phyloP scores from a whole-genome alignment of 2,329 filamentous ascomycete species.

The Phoma sp. region DNA sequence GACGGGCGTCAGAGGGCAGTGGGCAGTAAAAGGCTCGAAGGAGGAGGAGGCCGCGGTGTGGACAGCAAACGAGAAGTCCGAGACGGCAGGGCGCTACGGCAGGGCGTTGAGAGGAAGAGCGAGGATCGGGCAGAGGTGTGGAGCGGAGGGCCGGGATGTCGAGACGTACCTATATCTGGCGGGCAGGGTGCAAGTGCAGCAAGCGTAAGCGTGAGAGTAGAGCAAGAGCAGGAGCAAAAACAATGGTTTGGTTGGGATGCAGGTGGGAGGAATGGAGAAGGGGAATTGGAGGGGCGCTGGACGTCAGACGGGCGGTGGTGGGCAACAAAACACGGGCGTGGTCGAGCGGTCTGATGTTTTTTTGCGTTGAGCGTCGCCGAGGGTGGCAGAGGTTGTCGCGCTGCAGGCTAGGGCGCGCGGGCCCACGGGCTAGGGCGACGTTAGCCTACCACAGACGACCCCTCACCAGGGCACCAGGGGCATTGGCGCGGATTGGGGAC shows the following conservation, averaged over 20 bases:
- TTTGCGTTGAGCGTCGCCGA: slow-evolving; percentile 40
- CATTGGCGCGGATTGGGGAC: neutral
- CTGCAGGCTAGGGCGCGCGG: slow-evolving; percentile 27
- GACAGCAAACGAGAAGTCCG: slow-evolving; percentile 24
- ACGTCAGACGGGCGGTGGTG: slow-evolving; percentile 30
- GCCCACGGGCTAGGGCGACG: slow-evolving; percentile 1
- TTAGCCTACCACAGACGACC: neutral
- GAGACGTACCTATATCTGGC: slow-evolving; percentile 46
- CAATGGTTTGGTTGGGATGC: too few relatives aligned
- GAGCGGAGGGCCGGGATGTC: slow-evolving; percentile 27
- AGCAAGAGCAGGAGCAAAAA: slow-evolving; percentile 1
- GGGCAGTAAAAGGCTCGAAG: slow-evolving; percentile 18
- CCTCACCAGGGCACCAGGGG: slow-evolving; percentile 6
- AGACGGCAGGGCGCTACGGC: slow-evolving; percentile 23
- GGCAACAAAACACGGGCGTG: neutral
- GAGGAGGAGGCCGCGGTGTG: slow-evolving; percentile 17
- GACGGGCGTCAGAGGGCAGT: slow-evolving; percentile 16
- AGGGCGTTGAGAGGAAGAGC: slow-evolving; percentile 15
- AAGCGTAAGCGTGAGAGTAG: slow-evolving; percentile 4
- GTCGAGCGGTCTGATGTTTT: slow-evolving; percentile 47
- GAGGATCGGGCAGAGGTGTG: slow-evolving; percentile 28
- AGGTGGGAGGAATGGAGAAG: slow-evolving; percentile 13
- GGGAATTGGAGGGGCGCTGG: slow-evolving; percentile 1
- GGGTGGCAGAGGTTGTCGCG: slow-evolving; percentile 28
- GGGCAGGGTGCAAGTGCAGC: slow-evolving; percentile 3